A percentile compares a stretch with the other conserved stretches of the same genome.
These are phyloP conservation scores for Tinospora cordifolia DNA, from an alignment of 164 flowering plant species.

Conservation along the genomic window DNA sequence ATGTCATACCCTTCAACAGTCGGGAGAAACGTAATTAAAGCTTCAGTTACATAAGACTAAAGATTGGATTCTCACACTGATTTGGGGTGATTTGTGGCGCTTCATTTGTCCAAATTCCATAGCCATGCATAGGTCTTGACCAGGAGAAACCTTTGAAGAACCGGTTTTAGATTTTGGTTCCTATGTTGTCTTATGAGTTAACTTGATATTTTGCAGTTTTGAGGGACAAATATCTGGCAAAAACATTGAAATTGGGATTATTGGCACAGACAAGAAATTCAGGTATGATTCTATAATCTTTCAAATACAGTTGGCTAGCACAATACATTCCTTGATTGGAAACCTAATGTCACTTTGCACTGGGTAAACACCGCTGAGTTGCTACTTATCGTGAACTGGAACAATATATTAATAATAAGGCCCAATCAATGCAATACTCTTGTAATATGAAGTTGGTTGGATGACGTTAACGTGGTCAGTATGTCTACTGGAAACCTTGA, in stretches of 20 bases:
- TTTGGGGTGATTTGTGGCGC: neutral
- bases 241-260: conserved; percentile 93
- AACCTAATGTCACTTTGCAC: neutral
- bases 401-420: too few relatives aligned
- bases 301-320: too few relatives aligned
- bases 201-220: conserved; percentile 39
- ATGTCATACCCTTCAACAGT: neutral
- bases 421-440: too few relatives aligned
- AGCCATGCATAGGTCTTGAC: neutral
- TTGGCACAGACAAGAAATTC: conserved; percentile 68
- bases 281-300: conserved; percentile 32
- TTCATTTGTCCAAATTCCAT: neutral
- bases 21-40: neutral
- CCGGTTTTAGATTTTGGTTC: neutral
- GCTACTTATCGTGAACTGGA: too few relatives aligned
- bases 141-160: neutral
- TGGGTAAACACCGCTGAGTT: neutral
- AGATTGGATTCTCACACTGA: neutral
- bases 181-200: conserved; percentile 4
- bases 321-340: neutral
- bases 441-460: too few relatives aligned
- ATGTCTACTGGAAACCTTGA: too few relatives aligned
- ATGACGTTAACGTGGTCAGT: too few relatives aligned
- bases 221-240: conserved; percentile 95
- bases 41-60: neutral